Evolutionary conservation across 2,329 filamentous ascomycete species (phyloP), one percentile per base, ranked within the genome.

Genomic region (Pezicula rhizophila): DNA sequence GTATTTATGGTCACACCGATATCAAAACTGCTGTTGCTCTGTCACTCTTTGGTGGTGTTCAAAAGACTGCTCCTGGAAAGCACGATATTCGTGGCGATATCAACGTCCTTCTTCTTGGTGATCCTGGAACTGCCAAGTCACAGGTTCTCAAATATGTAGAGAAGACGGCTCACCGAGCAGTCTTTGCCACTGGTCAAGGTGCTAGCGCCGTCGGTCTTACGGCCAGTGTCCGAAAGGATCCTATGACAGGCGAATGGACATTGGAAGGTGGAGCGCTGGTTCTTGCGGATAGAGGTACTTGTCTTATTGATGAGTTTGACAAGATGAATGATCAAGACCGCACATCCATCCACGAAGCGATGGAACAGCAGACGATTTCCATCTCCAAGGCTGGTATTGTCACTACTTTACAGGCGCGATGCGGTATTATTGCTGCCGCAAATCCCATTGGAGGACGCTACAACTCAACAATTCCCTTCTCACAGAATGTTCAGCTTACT

Each of bases 301-400:
- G 93, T 63, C 76, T 99, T 26, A 99, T 99, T 54, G 93, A 99
- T 62, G 93, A 99, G 70, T 99, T 99, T 61, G 93, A 99, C 79
- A 99, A 99, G 77, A 99, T 99, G 93, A 97, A 97, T 67, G 93
- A 99, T 66, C 90, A 97, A 65, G 93, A 99, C 68, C 83, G 93
- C 56, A 97, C 93, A 1, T 96, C 90, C 7, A 99, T 99, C 59
- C 93, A 99, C 78, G 93, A 99, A 75, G 93, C 93, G 52, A 99
- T 99, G 93, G 93, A 99, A 69, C 93, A 99, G 70, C 93, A 99
- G 71, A 99, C 93, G 1, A 99, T 99, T 58, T 97, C 92, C 52
- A 99, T 99, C 64, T 96, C 90, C 56, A 99, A 99, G 67, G 93
- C 93, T 1, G 93, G 93, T 69, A 99, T 99, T 52, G 93, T 99